A percentile compares a stretch with the other conserved stretches of the same genome.
phyloP scores from a whole-genome alignment of 805 yeast genomes.

The Danielozyma ontarioensis region DNA sequence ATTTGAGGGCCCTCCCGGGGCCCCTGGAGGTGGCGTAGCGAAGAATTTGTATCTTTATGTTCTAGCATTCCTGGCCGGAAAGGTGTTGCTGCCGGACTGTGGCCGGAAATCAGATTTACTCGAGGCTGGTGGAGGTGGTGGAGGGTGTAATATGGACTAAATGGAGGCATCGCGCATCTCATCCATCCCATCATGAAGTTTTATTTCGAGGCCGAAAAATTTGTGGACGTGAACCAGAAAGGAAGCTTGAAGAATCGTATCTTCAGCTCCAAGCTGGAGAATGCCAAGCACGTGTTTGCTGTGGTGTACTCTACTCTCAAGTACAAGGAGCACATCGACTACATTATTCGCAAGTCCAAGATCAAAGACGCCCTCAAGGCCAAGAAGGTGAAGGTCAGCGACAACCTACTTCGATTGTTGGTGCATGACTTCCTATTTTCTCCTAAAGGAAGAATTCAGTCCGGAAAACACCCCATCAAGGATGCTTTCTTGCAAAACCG shows the following conservation, averaged over 20 bases:
- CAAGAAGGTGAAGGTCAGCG: slow-evolving; percentile 39
- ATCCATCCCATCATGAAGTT: no score
- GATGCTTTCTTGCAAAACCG: slow-evolving; percentile 74
- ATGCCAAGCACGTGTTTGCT: slow-evolving; percentile 86
- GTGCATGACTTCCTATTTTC: slow-evolving; percentile 80
- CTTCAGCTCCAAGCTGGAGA: slow-evolving; percentile 26
- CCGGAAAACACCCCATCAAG: slow-evolving; percentile 84
- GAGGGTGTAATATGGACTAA: no score
- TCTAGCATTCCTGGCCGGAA: no score
- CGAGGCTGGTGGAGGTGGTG: no score
- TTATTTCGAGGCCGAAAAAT: slow-evolving; percentile 40
- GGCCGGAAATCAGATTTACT: no score
- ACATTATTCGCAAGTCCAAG: slow-evolving; percentile 62
- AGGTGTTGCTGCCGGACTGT: no score
- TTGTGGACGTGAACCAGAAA: slow-evolving; percentile 19
- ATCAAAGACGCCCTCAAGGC: slow-evolving; percentile 47
- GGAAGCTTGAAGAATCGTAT: slow-evolving; percentile 35
- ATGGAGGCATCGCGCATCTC: no score
- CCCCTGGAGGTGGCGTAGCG: no score
- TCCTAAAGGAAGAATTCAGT: slow-evolving; percentile 74
- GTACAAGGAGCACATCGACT: slow-evolving; percentile 58
- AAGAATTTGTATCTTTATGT: no score
- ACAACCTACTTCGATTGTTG: slow-evolving; percentile 54
- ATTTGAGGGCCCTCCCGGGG: no score
- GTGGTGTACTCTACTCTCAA: slow-evolving; percentile 72